Conservation (phyloP, 805 yeast species). For the Barnettozyma vustinii region DNA sequence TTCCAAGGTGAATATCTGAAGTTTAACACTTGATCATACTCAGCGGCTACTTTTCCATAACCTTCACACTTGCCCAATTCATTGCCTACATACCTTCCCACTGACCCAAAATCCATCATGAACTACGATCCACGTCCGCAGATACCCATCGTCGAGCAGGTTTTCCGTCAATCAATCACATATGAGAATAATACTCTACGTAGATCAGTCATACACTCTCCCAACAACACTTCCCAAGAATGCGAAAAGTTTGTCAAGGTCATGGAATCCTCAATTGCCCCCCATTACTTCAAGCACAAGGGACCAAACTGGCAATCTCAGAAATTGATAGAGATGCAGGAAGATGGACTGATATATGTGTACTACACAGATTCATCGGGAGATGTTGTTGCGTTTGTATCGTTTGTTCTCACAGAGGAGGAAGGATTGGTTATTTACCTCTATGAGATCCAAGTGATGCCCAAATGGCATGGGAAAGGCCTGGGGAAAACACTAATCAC, state of each 20-base stretch:
- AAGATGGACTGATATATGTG: slow-evolving; percentile 17
- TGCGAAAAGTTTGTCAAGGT: slow-evolving; percentile 6
- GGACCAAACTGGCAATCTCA: slow-evolving; percentile 29
- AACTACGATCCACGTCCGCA: slow-evolving; percentile 8
- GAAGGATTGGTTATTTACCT: slow-evolving; percentile 41
- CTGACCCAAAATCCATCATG: neutral
- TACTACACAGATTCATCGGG: slow-evolving; percentile 6
- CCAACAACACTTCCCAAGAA: neutral
- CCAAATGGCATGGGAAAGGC: slow-evolving; percentile 28
- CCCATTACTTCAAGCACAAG: slow-evolving; percentile 11
- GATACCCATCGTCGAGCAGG: slow-evolving; percentile 1
- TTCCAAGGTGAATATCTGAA: too few species aligned
- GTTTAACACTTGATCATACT: too few species aligned
- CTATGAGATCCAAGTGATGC: slow-evolving; percentile 49
- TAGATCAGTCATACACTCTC: slow-evolving; percentile 1
- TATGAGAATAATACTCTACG: neutral
- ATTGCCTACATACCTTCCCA: too few species aligned
- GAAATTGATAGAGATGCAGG: slow-evolving; percentile 38
- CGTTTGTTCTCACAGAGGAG: slow-evolving; percentile 40
- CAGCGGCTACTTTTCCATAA: too few species aligned
- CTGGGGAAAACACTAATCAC: slow-evolving; percentile 38
- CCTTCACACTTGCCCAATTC: too few species aligned
- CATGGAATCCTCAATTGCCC: slow-evolving; percentile 16
- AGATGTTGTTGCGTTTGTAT: slow-evolving; percentile 37
- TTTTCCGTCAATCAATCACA: slow-evolving; percentile 1